phyloP scores from a whole-genome alignment of 495 filamentous ascomycete species.

The Glonium stellatum region DNA sequence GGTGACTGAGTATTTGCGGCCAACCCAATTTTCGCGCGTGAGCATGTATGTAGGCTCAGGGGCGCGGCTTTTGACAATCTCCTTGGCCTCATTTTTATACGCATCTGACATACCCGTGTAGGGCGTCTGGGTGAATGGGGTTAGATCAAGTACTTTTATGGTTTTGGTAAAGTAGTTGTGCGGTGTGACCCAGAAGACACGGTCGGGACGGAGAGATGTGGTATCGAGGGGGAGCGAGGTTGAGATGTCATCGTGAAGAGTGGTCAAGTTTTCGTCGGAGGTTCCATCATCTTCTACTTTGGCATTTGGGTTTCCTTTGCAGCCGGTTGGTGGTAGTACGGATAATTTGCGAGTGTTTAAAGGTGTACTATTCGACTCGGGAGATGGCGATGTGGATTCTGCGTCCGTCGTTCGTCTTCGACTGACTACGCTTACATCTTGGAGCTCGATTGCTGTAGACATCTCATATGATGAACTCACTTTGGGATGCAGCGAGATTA shows the following conservation, averaged over 20 bases:
- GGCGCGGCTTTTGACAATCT: conserved; percentile 13
- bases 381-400: neutral
- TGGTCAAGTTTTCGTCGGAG: neutral
- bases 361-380: neutral
- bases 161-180: conserved; percentile 16
- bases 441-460: neutral
- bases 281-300: neutral
- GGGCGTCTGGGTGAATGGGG: conserved; percentile 1
- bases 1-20: conserved; percentile 10
- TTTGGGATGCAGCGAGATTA: neutral
- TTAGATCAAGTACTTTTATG: conserved; percentile 25
- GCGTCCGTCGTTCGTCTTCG: neutral
- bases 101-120: conserved; percentile 12
- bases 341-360: neutral
- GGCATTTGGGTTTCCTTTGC: neutral
- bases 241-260: conserved; percentile 5
- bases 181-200: conserved; percentile 21
- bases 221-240: conserved; percentile 9
- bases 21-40: conserved; percentile 10
- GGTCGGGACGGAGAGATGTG: conserved; percentile 9
- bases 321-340: neutral
- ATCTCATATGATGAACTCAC: neutral
- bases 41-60: conserved; percentile 4
- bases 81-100: conserved; percentile 13
- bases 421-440: neutral